These are phyloP conservation scores for Lophium mytilinum DNA, from an alignment of 495 filamentous ascomycete genomes.

Conservation along the genomic window DNA sequence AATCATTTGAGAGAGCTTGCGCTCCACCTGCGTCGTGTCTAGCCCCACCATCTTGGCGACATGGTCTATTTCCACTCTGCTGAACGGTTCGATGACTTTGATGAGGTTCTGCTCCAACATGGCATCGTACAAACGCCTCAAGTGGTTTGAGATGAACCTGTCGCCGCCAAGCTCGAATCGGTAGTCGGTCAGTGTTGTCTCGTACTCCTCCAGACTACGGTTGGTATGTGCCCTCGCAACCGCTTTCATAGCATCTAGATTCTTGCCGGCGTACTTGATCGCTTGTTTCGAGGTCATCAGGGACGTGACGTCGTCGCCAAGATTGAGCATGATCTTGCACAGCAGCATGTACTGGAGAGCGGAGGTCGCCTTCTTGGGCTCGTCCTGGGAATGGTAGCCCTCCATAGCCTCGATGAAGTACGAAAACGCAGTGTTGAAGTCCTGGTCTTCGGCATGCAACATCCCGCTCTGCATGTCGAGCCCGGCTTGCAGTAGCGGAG, in stretches of 20 bases:
- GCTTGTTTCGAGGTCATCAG: constrained; percentile 92
- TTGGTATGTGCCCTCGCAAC: constrained; percentile 92
- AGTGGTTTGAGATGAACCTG: constrained; percentile 89
- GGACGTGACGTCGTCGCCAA: constrained; percentile 87
- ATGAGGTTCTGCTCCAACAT: constrained; percentile 98
- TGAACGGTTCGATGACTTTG: constrained; percentile 98
- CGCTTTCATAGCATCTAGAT: constrained; percentile 96
- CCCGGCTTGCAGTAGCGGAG: constrained; percentile 87
- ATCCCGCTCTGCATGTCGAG: constrained; percentile 99
- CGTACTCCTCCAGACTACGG: constrained; percentile 91
- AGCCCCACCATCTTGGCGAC: constrained; percentile 94
- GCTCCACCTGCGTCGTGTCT: constrained; percentile 92
- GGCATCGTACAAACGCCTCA: constrained; percentile 88
- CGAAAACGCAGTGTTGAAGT: constrained; percentile 96
- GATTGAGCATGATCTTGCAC: constrained; percentile 99
- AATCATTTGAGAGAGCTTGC: constrained; percentile 98
- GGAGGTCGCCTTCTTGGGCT: constrained; percentile 72
- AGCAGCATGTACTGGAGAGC: constrained; percentile 98
- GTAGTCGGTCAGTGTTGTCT: constrained; percentile 80
- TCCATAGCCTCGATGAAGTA: constrained; percentile 99
- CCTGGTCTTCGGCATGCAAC: constrained; percentile 95
- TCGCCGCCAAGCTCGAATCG: constrained; percentile 87
- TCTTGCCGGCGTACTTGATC: constrained; percentile 86
- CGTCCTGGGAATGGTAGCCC: constrained; percentile 90
- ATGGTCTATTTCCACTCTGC: constrained; percentile 90